phyloP scores from a whole-genome alignment of 1,284 basidiomycete species.

The Austroboletus niveus region DNA sequence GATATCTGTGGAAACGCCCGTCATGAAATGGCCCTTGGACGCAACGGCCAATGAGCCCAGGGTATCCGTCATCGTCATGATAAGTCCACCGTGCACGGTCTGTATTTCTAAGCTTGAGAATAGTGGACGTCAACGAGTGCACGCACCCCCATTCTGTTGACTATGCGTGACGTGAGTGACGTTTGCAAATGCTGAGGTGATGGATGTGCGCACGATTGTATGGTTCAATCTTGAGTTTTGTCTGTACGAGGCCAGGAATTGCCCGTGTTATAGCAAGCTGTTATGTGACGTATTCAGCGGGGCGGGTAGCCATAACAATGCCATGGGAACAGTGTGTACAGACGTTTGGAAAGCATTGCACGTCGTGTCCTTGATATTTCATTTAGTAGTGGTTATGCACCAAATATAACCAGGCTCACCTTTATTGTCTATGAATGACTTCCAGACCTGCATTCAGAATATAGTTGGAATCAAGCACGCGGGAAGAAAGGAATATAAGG shows the following conservation, averaged over 20 bases:
- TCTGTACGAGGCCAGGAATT: constrained; percentile 62
- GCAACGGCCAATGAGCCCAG: constrained; percentile 82
- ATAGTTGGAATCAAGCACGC: neutral
- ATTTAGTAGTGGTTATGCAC: neutral
- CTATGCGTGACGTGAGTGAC: constrained; percentile 30
- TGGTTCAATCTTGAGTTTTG: constrained; percentile 66
- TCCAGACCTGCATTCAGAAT: constrained; percentile 62
- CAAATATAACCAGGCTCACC: constrained; percentile 38
- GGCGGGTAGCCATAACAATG: neutral
- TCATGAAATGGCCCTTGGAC: constrained; percentile 80
- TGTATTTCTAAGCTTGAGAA: constrained; percentile 9
- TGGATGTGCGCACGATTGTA: constrained; percentile 57
- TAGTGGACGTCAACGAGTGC: neutral
- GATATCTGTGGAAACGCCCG: constrained; percentile 87
- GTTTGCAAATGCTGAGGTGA: neutral
- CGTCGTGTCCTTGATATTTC: constrained; percentile 61
- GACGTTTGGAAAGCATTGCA: constrained; percentile 76
- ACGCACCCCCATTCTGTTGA: constrained; percentile 73
- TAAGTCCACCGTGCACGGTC: constrained; percentile 80
- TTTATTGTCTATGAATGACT: constrained; percentile 73
- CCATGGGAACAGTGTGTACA: constrained; percentile 15
- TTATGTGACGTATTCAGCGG: neutral
- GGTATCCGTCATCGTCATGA: constrained; percentile 83
- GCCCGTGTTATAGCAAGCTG: constrained; percentile 66
- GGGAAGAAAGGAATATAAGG: constrained; percentile 9